Conservation (phyloP, 805 yeast genomes). For the Yarrowia sp. region DNA sequence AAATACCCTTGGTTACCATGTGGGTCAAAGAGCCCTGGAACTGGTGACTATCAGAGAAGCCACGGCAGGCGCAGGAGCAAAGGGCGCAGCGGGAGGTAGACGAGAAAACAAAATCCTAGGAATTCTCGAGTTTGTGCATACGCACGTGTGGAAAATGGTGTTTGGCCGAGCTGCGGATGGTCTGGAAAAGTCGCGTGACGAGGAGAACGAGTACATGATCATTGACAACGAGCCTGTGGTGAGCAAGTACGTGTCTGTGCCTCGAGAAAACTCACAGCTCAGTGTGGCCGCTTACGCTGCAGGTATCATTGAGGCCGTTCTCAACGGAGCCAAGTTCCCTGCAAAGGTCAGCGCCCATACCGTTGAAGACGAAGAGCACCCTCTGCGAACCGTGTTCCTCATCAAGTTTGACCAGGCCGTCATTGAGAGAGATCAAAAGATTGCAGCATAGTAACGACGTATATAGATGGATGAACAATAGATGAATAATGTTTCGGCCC, state of each 20-base stretch:
- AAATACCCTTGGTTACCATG: constrained; percentile 76
- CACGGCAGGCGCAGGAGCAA: constrained; percentile 44
- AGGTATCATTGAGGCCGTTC: constrained; percentile 82
- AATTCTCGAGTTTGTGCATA: constrained; percentile 72
- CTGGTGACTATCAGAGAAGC: constrained; percentile 67
- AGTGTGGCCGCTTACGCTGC: constrained; percentile 86
- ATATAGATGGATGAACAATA: background rate
- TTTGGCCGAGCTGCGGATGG: constrained; percentile 80
- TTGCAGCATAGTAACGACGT: constrained; percentile 14
- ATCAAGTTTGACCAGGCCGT: constrained; percentile 63
- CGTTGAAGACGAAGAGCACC: constrained; percentile 64
- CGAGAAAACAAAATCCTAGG: constrained; percentile 73
- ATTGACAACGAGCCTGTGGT: constrained; percentile 76
- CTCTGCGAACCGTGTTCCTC: constrained; percentile 75
- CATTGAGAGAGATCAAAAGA: constrained; percentile 42
- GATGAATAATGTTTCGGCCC: background rate
- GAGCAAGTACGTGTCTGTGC: constrained; percentile 75
- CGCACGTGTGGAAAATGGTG: constrained; percentile 72
- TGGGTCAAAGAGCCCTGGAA: constrained; percentile 77
- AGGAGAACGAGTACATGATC: constrained; percentile 77
- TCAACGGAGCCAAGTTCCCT: constrained; percentile 73
- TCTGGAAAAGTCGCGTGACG: constrained; percentile 72
- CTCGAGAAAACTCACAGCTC: constrained; percentile 76
- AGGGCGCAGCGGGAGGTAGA: constrained; percentile 44
- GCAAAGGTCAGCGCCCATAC: constrained; percentile 85